Evolutionary conservation across 148 eudicot species (phyloP).

Genomic region (Vaccinium vitisidaea): DNA sequence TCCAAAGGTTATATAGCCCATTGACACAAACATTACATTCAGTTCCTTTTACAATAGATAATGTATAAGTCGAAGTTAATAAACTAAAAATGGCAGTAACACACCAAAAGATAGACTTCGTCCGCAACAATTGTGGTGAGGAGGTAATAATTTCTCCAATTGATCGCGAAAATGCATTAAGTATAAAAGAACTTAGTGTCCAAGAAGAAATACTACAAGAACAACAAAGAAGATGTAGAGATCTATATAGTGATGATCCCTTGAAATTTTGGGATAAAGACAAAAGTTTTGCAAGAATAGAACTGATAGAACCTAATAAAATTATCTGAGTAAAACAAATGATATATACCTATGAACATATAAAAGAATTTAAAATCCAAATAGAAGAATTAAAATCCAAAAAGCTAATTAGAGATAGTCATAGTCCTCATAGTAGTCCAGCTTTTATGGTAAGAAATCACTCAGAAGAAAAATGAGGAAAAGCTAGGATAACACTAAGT

Average conservation of each 20-base stretch:
- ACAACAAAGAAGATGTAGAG: no score
- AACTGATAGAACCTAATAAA: not conserved
- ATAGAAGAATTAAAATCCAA: not conserved
- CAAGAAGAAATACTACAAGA: no score
- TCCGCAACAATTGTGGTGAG: no score
- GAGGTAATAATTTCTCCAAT: no score
- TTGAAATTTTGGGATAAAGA: not conserved
- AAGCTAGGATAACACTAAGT: not conserved
- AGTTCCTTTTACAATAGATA: no score
- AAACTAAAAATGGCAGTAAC: no score
- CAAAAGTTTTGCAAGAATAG: not conserved
- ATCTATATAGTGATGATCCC: not conserved
- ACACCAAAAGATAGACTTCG: no score
- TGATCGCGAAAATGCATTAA: no score
- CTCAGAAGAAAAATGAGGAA: not conserved
- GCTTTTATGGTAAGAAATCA: not conserved
- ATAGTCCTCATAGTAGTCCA: not conserved
- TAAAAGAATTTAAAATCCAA: not conserved
- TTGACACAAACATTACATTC: no score
- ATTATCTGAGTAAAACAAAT: not conserved
- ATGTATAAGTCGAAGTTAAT: no score
- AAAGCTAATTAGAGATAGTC: not conserved
- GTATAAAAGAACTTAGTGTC: no score
- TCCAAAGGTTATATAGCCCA: no score
- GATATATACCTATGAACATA: not conserved